Evolutionary conservation across 2,329 filamentous ascomycete genomes (phyloP).

Genomic region (Arthrobotrys pseudoclavata): DNA sequence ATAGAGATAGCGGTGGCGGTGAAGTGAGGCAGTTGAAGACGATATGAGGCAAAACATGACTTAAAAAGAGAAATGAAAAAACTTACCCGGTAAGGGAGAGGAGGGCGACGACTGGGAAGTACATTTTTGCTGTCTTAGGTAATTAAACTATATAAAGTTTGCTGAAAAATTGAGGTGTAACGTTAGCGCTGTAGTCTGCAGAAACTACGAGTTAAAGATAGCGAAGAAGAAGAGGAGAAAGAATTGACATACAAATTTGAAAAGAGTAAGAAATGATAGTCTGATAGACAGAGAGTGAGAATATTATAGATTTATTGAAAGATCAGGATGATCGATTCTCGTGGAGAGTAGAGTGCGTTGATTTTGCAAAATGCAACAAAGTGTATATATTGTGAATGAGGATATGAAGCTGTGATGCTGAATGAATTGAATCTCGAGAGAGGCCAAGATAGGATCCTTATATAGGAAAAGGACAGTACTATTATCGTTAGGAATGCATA

Average conservation of each 20-base stretch:
- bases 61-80: slow-evolving; percentile 1
- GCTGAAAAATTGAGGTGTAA: not conserved
- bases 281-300: slow-evolving; percentile 9
- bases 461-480: slow-evolving; percentile 24
- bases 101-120: slow-evolving; percentile 48
- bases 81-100: slow-evolving; percentile 46
- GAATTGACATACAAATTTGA: not conserved
- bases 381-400: not conserved
- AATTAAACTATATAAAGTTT: slow-evolving; percentile 26
- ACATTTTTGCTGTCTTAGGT: slow-evolving; percentile 36
- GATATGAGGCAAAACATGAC: slow-evolving; percentile 19
- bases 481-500: not conserved
- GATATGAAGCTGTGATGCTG: slow-evolving; percentile 29
- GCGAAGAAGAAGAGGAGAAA: not conserved
- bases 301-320: slow-evolving; percentile 12
- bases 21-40: slow-evolving; percentile 21
- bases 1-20: not conserved
- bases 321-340: slow-evolving; percentile 6
- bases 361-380: slow-evolving; percentile 40
- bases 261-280: not conserved
- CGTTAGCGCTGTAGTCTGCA: not conserved
- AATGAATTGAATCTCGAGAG: not conserved
- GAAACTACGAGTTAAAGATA: not conserved
- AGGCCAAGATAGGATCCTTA: slow-evolving; percentile 33
- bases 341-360: slow-evolving; percentile 38